Evolutionary conservation across 2,329 filamentous ascomycete genomes (phyloP).

Genomic region (Fusarium sp.): DNA sequence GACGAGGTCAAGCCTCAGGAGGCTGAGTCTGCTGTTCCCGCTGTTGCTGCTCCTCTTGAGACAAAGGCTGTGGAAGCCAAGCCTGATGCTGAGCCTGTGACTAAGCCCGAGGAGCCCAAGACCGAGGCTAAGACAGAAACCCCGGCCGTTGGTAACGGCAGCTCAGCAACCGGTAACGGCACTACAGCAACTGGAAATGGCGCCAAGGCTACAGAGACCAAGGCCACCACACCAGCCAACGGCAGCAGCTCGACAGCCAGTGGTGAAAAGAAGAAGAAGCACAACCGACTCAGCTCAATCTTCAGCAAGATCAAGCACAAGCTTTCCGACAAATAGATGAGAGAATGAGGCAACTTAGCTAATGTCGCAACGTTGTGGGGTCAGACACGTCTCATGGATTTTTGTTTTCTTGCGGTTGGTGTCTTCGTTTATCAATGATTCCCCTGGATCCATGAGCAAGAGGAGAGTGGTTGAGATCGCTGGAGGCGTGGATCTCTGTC

Average conservation of each 20-base stretch:
- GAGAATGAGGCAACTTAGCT: conserved; percentile 30
- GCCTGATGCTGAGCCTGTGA: not conserved
- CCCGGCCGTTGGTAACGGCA: conserved; percentile 34
- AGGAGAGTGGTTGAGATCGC: conserved; percentile 45
- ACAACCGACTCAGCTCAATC: conserved; percentile 70
- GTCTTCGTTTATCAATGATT: conserved; percentile 53
- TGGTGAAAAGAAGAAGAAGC: conserved; percentile 74
- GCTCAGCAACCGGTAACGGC: conserved; percentile 29
- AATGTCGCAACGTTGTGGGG: conserved; percentile 39
- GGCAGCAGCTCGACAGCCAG: conserved; percentile 31
- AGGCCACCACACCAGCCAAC: conserved; percentile 29
- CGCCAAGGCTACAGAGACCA: conserved; percentile 37
- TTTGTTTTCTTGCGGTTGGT: conserved; percentile 48
- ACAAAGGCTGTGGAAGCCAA: conserved; percentile 22
- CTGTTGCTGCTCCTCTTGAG: conserved; percentile 13
- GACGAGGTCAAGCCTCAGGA: conserved; percentile 73
- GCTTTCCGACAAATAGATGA: conserved; percentile 48
- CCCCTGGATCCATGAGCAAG: conserved; percentile 49
- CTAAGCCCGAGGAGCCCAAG: conserved; percentile 15
- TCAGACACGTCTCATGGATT: conserved; percentile 37
- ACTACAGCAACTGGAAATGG: conserved; percentile 29
- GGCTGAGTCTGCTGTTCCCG: not conserved
- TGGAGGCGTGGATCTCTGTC: conserved; percentile 46
- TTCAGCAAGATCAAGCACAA: conserved; percentile 67
- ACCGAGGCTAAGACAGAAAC: conserved; percentile 23